Evolutionary conservation across 441 rosid species (phyloP), one percentile per base, ranked within the genome.

Genomic region (Raphanus hybrid): DNA sequence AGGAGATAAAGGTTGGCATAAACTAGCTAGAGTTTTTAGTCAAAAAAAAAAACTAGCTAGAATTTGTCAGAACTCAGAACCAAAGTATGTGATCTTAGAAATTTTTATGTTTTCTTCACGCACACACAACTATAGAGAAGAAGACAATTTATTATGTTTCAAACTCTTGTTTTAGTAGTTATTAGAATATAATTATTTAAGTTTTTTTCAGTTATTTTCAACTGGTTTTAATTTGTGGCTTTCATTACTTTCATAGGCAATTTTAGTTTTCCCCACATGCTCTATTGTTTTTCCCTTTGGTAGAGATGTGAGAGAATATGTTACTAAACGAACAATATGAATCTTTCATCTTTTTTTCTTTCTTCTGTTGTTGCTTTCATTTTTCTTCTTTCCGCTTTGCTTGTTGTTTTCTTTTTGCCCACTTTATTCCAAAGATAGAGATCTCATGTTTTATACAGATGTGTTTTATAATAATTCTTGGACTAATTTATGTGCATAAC

Each of bases 351-450:
- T 18, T 63, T 63, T 59, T 16, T 59, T 29, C 23, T 6, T 78
- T 55, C 55, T 27, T 39, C 29, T 60, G 16, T 7, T 60, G 64
- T 60, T 27, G 64, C 64, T 60, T 60, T 60, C 64, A 60, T 27
- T 27, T 59, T 63, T 18, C 67, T 79, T 74, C 82, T 74, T 79
- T 73, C 67, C 60, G 61, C 54, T 73, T 23, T 48, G 16, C 27
- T 37, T 67, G 64, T 61, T 71, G 71, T 64, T 70, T 15, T 23
- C 35, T 60, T 60, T 60, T 78, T 2, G 10, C 34, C 61, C 26
- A 69, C 78, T 79, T 75, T 74, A 74, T 79, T 69, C 75, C 58
- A 64, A 79, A 69, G 82, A 73, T 54, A 74, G 74, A 74, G 78
- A 73, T 26, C n/a, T n/a, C 58, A 16, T 58, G 63, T 39, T 55